These are phyloP conservation scores for Hymenoscyphus infarciens DNA, from an alignment of 2,329 filamentous ascomycete genomes.

Conservation along the genomic window DNA sequence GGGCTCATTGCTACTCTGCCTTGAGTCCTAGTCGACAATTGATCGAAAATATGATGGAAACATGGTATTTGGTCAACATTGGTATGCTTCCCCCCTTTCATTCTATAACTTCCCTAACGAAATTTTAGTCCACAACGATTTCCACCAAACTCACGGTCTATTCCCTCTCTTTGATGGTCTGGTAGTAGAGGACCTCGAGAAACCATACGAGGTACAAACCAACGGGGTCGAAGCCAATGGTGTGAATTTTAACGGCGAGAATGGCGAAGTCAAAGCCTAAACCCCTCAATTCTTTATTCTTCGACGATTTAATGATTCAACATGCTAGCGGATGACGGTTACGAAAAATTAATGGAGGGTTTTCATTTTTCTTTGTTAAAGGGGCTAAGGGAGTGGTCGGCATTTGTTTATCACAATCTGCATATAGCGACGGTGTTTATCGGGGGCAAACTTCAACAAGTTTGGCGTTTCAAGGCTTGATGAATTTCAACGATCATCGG, in stretches of 20 bases:
- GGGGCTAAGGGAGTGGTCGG: conserved; percentile 2
- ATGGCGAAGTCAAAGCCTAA: conserved; percentile 12
- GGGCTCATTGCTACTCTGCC: conserved; percentile 85
- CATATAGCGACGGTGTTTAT: conserved; percentile 21
- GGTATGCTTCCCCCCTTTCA: conserved; percentile 51
- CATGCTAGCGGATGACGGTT: conserved; percentile 23
- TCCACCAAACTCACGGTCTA: conserved; percentile 77
- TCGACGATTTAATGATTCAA: conserved; percentile 34
- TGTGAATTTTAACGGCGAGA: conserved; percentile 18
- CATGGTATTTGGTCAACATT: conserved; percentile 94
- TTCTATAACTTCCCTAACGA: conserved; percentile 18
- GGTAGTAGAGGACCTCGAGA: conserved; percentile 61
- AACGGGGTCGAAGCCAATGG: conserved; percentile 19
- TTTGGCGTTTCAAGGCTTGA: conserved; percentile 12
- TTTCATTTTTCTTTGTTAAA: conserved; percentile 12
- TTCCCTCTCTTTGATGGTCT: conserved; percentile 84
- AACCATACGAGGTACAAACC: conserved; percentile 30
- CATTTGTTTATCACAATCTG: conserved; percentile 24
- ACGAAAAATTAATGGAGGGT: conserved; percentile 8
- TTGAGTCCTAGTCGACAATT: conserved; percentile 73
- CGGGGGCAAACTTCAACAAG: conserved; percentile 10
- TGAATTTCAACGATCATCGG: not conserved
- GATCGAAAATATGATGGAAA: conserved; percentile 79
- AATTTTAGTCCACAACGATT: conserved; percentile 85
- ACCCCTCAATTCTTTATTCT: conserved; percentile 14